phyloP scores from a whole-genome alignment of 352 stramenopile genomes.

The Elongisporangium prolatum region DNA sequence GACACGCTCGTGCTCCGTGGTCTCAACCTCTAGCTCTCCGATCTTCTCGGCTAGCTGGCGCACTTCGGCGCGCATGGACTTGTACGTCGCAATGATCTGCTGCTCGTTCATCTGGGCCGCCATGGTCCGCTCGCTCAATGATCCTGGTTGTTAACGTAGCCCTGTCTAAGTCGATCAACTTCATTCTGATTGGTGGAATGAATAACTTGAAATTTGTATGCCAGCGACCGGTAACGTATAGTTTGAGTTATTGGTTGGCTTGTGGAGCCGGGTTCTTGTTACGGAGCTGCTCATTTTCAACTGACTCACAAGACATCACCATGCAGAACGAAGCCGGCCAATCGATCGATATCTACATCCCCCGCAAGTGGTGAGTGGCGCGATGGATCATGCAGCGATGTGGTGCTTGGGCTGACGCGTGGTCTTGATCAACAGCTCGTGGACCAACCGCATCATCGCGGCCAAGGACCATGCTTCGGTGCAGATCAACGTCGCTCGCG shows the following conservation, averaged over 20 bases:
- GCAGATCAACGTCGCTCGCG: conserved; percentile 97
- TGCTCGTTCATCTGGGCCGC: conserved; percentile 71
- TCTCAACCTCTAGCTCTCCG: conserved; percentile 80
- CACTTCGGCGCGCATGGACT: conserved; percentile 78
- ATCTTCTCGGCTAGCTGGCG: conserved; percentile 84
- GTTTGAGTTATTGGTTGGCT: conserved; percentile 72
- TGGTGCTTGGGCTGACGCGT: conserved; percentile 4
- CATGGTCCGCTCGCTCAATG: conserved; percentile 16
- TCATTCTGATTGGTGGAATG: not conserved
- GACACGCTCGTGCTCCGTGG: conserved; percentile 79
- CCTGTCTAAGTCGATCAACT: conserved; percentile 6
- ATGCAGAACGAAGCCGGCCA: conserved; percentile 98
- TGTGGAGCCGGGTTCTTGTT: not conserved
- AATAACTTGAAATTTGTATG: conserved; percentile 40
- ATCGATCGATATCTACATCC: conserved; percentile 98
- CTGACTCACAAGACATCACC: conserved; percentile 26
- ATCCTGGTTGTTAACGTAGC: too few species aligned
- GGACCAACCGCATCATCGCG: conserved; percentile 97
- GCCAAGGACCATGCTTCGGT: conserved; percentile 97
- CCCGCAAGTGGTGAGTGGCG: conserved; percentile 91
- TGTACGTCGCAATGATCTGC: conserved; percentile 85
- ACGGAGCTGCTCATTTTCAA: conserved; percentile 9
- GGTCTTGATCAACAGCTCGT: conserved; percentile 72
- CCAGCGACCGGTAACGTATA: conserved; percentile 73
- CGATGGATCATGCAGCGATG: not conserved